Conservation (phyloP, 345 rosid genomes). For the Populus pruinosa region DNA sequence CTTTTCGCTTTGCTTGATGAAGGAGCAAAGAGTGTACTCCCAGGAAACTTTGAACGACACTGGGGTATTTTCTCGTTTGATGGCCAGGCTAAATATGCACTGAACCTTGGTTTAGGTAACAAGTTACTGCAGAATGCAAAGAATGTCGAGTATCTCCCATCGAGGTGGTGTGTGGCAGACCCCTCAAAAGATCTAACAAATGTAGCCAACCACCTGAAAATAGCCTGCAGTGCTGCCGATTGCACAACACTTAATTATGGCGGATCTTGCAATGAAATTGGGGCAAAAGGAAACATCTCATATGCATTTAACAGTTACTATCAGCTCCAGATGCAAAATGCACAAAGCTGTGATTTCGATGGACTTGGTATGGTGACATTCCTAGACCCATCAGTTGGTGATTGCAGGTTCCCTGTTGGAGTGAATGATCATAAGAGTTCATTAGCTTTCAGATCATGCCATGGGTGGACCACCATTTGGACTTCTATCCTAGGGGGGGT, state of each 20-base stretch:
- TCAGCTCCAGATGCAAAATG: conserved; percentile 79
- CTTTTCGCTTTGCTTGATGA: conserved; percentile 88
- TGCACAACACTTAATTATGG: conserved; percentile 86
- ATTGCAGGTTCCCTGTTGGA: conserved; percentile 87
- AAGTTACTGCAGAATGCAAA: conserved; percentile 60
- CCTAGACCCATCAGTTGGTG: conserved; percentile 83
- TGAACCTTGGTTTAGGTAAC: conserved; percentile 75
- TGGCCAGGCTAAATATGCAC: conserved; percentile 88
- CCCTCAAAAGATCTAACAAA: conserved; percentile 58
- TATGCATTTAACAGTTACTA: conserved; percentile 96
- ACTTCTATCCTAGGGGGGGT: conserved; percentile 36
- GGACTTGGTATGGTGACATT: conserved; percentile 89
- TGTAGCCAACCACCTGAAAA: conserved; percentile 64
- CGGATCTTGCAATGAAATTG: conserved; percentile 84
- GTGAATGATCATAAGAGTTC: conserved; percentile 50
- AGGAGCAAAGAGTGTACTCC: conserved; percentile 77
- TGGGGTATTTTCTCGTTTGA: conserved; percentile 98
- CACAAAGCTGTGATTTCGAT: conserved; percentile 76
- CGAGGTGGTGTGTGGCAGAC: conserved; percentile 93
- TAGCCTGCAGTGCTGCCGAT: conserved; percentile 81
- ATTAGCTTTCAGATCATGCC: conserved; percentile 28
- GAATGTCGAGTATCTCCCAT: conserved; percentile 75
- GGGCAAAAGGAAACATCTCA: conserved; percentile 78
- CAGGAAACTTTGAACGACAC: conserved; percentile 92
- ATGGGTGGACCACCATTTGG: conserved; percentile 31